Percentiles rank a stretch among this genome's conserved stretches.
These are phyloP conservation scores for Suhomyces yuchorum DNA, from an alignment of 1,139 yeast genomes.

Conservation along the genomic window DNA sequence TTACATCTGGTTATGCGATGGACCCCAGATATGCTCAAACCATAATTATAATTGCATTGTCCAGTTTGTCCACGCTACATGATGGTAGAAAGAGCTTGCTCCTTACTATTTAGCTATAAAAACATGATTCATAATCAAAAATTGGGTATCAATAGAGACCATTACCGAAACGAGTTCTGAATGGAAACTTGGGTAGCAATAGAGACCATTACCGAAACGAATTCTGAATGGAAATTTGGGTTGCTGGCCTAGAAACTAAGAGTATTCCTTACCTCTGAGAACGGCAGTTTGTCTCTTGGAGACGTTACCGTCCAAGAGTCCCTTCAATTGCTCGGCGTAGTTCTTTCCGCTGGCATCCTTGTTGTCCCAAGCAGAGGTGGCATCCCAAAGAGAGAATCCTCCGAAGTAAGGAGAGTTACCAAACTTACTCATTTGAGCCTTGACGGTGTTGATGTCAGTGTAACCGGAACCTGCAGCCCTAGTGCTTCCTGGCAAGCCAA, in stretches of 20 bases:
- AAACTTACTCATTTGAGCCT: constrained; percentile 29
- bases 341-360: constrained; percentile 14
- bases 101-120: background rate
- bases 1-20: background rate
- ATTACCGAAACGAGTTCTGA: no score
- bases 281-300: background rate
- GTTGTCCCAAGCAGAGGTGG: constrained; percentile 44
- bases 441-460: constrained; percentile 24
- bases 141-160: background rate
- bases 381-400: constrained; percentile 92
- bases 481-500: constrained; percentile 75
- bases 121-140: background rate
- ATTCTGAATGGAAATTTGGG: background rate
- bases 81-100: background rate
- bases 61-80: background rate
- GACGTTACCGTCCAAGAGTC: constrained; percentile 9
- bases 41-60: background rate
- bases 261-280: constrained; percentile 1
- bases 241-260: background rate
- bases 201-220: background rate
- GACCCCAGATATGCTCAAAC: background rate
- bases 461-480: constrained; percentile 73
- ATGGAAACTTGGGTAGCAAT: background rate
- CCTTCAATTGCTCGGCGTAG: constrained; percentile 20
- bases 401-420: constrained; percentile 57